Percentiles rank a stretch among this genome's conserved stretches.
Evolutionary conservation across 345 rosid species (phyloP).

Genomic region (Aethionema arabicum): DNA sequence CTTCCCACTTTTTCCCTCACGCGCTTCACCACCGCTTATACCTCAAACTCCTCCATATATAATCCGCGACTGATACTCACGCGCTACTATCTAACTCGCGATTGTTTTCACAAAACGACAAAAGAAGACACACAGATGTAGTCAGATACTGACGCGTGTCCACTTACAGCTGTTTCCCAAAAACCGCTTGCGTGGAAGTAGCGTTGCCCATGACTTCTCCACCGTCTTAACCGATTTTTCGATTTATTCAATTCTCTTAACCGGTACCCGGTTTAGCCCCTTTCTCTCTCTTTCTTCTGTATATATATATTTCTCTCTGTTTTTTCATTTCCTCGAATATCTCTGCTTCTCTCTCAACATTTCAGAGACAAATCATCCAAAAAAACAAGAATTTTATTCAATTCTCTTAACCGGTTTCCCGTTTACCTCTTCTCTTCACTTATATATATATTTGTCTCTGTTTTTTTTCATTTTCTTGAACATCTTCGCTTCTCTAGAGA

Average conservation of each 20-base stretch:
- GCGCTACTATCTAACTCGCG: conserved; percentile 7
- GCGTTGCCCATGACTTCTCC: conserved; percentile 50
- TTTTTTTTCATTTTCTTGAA: no score
- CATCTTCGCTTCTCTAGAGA: no score
- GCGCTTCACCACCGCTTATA: not conserved
- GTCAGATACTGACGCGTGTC: conserved; percentile 63
- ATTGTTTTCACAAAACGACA: conserved; percentile 32
- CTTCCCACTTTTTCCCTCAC: conserved; percentile 13
- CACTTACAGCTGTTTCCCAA: conserved; percentile 76
- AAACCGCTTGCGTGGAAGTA: conserved; percentile 65
- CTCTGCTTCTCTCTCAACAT: no score
- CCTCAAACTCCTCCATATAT: not conserved
- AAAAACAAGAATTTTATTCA: no score
- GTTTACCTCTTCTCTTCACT: no score
- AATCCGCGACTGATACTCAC: conserved; percentile 23
- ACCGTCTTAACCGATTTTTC: conserved; percentile 44
- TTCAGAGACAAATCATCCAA: no score
- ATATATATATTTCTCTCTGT: no score
- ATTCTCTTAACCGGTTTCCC: no score
- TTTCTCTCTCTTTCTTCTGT: no score
- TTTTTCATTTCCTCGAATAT: no score
- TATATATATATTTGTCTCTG: no score
- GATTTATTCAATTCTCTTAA: not conserved
- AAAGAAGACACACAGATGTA: conserved; percentile 30
- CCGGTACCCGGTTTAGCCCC: conserved; percentile 20